Evolutionary conservation across 495 filamentous ascomycete species (phyloP), one percentile per base, ranked within the genome.

Genomic region (Evernia prunastri): DNA sequence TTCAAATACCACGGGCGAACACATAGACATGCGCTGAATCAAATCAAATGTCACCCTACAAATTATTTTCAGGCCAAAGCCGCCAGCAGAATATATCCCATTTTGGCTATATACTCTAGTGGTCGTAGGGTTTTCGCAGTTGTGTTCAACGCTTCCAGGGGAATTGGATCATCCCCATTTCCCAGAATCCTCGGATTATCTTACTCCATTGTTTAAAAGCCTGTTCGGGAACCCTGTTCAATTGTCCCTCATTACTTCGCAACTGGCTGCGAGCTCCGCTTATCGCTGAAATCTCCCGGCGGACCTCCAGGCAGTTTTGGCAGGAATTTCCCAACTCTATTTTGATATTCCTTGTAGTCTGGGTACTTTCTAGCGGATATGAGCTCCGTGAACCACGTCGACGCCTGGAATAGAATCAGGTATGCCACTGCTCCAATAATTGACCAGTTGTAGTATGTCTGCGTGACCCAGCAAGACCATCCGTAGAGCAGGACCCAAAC

Each of bases 401-500:
- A 95, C 3, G 82, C 89, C 74, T 96, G 91, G 76, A 99, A 99
- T 40, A 99, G 79, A 59, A 86, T 69, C 36, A 96, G 70, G 66
- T 92, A 89, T 31, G 79, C 77, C 7, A 89, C 17, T 0, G 86
- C 79, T 17, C 93, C 94, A n/a, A 84, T 65, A 23, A 81, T 83
- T 4, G 88, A 84, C 92, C 92, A 99, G 74, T 88, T 92, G 72
- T 84, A 85, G 56, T 85, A 81, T 11, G 77, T 82, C 43, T 86
- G 82, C 23, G 87, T 89, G 62, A 83, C 80, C 72, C 80, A 90
- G 75, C 87, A 91, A 65, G 81, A 82, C 94, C 94, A 99, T 63
- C 88, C 80, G 72, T 97, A 97, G 62, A 97, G 71, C 33, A 82
- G 71, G 42, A 96, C 74, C 95, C 95, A 99, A 72, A 97, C 85